phyloP scores from a whole-genome alignment of 2,329 filamentous ascomycete species.

The Lecanicillium sp. region DNA sequence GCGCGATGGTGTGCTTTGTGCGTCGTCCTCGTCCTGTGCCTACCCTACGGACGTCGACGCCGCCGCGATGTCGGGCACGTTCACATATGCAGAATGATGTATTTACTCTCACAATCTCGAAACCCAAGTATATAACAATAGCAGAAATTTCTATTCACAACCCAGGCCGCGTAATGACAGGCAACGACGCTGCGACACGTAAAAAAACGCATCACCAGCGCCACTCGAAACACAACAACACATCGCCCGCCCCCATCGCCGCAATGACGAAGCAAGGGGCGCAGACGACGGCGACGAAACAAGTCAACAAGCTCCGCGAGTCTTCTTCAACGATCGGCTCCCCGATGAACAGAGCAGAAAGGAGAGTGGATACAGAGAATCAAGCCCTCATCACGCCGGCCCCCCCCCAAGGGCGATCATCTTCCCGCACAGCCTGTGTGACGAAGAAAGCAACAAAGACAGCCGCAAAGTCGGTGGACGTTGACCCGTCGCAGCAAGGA shows the following conservation, averaged over 20 bases:
- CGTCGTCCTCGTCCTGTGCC: background rate
- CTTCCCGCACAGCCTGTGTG: background rate
- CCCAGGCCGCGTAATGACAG: background rate
- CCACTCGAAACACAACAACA: too few relatives aligned
- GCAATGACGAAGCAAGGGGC: background rate
- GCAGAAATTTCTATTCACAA: background rate
- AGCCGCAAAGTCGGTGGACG: too few relatives aligned
- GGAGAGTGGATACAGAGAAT: background rate
- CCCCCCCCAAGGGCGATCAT: too few relatives aligned
- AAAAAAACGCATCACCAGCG: too few relatives aligned
- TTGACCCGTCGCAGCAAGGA: too few relatives aligned
- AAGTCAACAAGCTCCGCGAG: background rate
- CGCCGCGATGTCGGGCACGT: background rate
- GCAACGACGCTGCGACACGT: too few relatives aligned
- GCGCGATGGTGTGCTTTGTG: background rate
- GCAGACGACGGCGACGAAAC: too few relatives aligned
- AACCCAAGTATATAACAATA: background rate
- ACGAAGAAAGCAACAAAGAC: background rate
- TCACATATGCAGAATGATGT: conserved; percentile 1
- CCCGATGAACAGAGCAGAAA: background rate
- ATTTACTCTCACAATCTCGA: background rate
- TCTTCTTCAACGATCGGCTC: conserved; percentile 2
- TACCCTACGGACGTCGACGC: background rate
- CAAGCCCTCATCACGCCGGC: too few relatives aligned
- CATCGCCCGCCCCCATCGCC: too few relatives aligned